A percentile compares a stretch with the other conserved stretches of the same genome.
These are phyloP conservation scores for Asterochloris sp. DNA, from an alignment of 139 green algal species.

Conservation along the genomic window DNA sequence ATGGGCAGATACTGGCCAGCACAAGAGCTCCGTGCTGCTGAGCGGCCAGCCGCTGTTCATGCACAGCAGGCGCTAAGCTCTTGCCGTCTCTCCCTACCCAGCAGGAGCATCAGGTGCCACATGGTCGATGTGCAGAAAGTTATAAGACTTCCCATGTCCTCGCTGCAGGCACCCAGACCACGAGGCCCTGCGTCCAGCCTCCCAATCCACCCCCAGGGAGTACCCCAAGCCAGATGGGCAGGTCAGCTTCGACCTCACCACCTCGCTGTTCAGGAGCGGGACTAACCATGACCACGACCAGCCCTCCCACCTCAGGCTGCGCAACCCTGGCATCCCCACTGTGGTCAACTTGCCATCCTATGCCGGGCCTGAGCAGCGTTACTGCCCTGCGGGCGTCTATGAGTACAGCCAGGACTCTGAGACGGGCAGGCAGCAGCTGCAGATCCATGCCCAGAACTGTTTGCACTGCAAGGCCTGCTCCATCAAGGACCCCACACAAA, in stretches of 20 bases:
- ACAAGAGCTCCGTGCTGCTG: no score
- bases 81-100: no score
- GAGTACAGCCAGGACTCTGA: constrained; percentile 61
- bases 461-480: constrained; percentile 96
- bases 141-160: no score
- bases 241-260: constrained; percentile 87
- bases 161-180: constrained; percentile 55
- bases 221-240: constrained; percentile 84
- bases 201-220: constrained; percentile 30
- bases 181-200: constrained; percentile 52
- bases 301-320: constrained; percentile 79
- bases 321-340: constrained; percentile 51
- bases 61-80: no score
- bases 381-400: constrained; percentile 88
- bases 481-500: constrained; percentile 90
- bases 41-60: no score
- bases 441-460: constrained; percentile 97
- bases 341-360: constrained; percentile 77
- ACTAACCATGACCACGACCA: constrained; percentile 97
- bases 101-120: no score
- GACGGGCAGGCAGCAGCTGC: constrained; percentile 43
- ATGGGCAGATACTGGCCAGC: no score
- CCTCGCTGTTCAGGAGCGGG: constrained; percentile 71
- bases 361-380: constrained; percentile 71
- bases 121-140: no score